Evolutionary conservation across 306 rosid species (phyloP), one percentile per base, ranked within the genome.

Genomic region (Sicyos edulis): DNA sequence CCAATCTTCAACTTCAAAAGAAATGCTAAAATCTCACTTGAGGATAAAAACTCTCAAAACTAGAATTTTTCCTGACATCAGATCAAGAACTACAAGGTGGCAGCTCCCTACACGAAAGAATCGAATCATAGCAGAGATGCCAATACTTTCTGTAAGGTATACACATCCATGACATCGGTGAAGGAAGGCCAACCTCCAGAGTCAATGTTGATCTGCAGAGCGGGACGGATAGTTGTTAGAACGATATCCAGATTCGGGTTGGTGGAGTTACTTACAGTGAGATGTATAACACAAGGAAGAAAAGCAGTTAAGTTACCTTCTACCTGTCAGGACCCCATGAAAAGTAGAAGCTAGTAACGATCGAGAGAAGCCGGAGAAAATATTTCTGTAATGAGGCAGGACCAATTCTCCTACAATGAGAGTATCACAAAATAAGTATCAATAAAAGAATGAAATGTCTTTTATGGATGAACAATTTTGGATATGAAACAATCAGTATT

Each of bases 81-180:
- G 6, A 66, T 66, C 54, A 66, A 5, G 71, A 21, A 45, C 55
- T 20, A 45, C 71, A 66, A 13, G 40, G 26, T 1, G 37, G 34
- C 15, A 13, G 11, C 20, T 66, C 47, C 65, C 55, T 74, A 84
- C 93, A 84, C 45, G 79, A 76, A 37, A 88, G 64, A 62, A 92
- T 79, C 21, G 91, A 87, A 78, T 90, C 89, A 11, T 62, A 78
- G 74, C 98, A 88, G 64, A 87, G 85, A 75, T 70, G 32, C 98
- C 96, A 90, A 83, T 84, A 86, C 78, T 87, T 85, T 85, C 73
- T 90, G 87, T 74, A 85, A 45, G 93, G 89, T 69, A 92, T 78
- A 76, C 79, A 79, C 87, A 83, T 86, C 98, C 96, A 92, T 72
- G 96, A 92, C 89, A 84, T 65, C 17, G 78, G 86, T 74, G 98